Percentiles rank a stretch among this genome's conserved stretches.
Conservation (phyloP, 306 rosid species). For the Cucumis hystrix region DNA sequence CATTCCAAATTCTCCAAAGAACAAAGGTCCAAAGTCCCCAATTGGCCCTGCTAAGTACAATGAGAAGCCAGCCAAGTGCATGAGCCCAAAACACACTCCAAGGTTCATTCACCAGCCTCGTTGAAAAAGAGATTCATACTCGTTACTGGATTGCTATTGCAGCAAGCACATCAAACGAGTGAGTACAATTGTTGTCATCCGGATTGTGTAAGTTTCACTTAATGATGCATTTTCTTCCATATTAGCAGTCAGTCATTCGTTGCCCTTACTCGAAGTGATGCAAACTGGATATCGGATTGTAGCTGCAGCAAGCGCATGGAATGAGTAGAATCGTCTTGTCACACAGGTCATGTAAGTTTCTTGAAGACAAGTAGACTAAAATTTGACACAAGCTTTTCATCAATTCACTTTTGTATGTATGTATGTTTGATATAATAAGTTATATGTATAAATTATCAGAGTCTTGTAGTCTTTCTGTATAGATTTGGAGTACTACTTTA, state of each 20-base stretch:
- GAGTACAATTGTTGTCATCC: not conserved
- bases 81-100: conserved; percentile 23
- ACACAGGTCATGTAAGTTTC: not conserved
- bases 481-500: not conserved
- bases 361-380: not conserved
- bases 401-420: not conserved
- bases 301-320: not conserved
- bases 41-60: conserved; percentile 18
- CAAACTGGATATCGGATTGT: not conserved
- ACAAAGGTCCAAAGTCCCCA: conserved; percentile 18
- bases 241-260: not conserved
- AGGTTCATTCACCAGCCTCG: conserved; percentile 50
- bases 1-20: conserved; percentile 21
- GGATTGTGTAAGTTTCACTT: not conserved
- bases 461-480: not conserved
- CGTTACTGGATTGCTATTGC: not conserved
- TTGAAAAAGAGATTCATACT: conserved; percentile 9
- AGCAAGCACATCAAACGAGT: not conserved
- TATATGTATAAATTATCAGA: not conserved
- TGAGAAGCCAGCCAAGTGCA: conserved; percentile 32
- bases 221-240: not conserved
- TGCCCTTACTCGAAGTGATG: not conserved
- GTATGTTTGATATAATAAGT: not conserved
- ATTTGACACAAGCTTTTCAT: not conserved
- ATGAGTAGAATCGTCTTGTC: not conserved